Conservation (phyloP, 2,329 filamentous ascomycete genomes). For the Ascochyta lentis region DNA sequence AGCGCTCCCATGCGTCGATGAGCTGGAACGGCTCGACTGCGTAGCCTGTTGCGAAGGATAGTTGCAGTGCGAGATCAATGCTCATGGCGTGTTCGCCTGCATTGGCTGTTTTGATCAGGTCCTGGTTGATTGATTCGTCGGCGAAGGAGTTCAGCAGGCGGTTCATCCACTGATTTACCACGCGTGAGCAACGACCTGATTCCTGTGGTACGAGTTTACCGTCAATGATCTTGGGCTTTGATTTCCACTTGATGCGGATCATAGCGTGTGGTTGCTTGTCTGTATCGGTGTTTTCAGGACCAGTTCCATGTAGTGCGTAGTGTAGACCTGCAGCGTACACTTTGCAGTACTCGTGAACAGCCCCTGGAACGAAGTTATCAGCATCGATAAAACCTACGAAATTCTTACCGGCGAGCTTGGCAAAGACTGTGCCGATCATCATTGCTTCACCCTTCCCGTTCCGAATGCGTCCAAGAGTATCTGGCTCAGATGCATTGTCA, state of each 20-base stretch:
- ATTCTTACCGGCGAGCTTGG: slow-evolving; percentile 14
- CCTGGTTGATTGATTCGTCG: neutral
- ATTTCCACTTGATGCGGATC: slow-evolving; percentile 30
- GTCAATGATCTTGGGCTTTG: slow-evolving; percentile 22
- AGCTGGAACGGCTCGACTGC: slow-evolving; percentile 27
- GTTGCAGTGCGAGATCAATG: slow-evolving; percentile 17
- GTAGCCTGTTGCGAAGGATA: slow-evolving; percentile 24
- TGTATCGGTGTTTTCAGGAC: neutral
- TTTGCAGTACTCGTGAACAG: slow-evolving; percentile 29
- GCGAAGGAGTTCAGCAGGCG: slow-evolving; percentile 5
- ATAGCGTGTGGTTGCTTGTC: slow-evolving; percentile 10
- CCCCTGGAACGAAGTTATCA: slow-evolving; percentile 23
- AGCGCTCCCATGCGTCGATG: slow-evolving; percentile 19
- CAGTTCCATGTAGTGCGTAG: slow-evolving; percentile 2
- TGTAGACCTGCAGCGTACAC: slow-evolving; percentile 23
- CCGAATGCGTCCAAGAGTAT: slow-evolving; percentile 6
- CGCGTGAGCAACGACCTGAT: slow-evolving; percentile 22
- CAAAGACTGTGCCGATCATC: slow-evolving; percentile 19
- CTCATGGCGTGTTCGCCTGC: slow-evolving; percentile 29
- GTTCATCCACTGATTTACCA: slow-evolving; percentile 26
- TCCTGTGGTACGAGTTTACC: slow-evolving; percentile 14
- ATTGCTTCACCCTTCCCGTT: slow-evolving; percentile 28
- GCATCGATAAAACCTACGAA: slow-evolving; percentile 27
- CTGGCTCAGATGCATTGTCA: neutral
- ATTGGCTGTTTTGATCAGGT: slow-evolving; percentile 19